Conservation (phyloP, 306 rosid species). For the Arachis hypogaea region DNA sequence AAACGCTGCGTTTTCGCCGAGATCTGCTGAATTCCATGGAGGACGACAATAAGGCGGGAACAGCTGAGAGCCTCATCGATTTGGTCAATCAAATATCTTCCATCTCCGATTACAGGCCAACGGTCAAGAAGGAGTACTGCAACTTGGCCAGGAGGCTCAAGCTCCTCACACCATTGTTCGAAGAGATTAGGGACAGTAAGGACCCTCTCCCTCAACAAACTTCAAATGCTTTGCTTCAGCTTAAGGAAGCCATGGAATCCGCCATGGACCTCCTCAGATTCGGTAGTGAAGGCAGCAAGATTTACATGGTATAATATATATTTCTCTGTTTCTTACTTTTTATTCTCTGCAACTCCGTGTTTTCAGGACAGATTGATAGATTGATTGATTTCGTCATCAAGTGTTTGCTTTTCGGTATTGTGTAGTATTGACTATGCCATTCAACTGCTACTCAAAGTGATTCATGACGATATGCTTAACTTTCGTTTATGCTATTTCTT, state of each 20-base stretch:
- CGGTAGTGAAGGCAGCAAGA: slow-evolving; percentile 87
- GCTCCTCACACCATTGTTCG: slow-evolving; percentile 88
- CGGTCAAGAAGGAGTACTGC: slow-evolving; percentile 90
- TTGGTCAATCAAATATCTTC: slow-evolving; percentile 66
- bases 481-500: not conserved
- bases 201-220: slow-evolving; percentile 52
- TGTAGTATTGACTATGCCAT: not conserved
- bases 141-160: slow-evolving; percentile 88
- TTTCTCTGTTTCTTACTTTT: too few relatives aligned
- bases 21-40: slow-evolving; percentile 54
- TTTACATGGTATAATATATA: slow-evolving; percentile 66
- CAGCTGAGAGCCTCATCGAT: slow-evolving; percentile 51
- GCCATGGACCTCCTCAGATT: slow-evolving; percentile 78
- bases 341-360: too few relatives aligned
- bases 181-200: slow-evolving; percentile 81
- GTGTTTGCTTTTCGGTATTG: not conserved
- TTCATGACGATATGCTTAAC: not conserved
- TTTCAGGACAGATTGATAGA: too few relatives aligned
- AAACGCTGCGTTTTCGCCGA: slow-evolving; percentile 32
- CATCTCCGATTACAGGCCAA: slow-evolving; percentile 79
- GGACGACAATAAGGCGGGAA: slow-evolving; percentile 49
- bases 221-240: slow-evolving; percentile 57
- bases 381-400: not conserved
- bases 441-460: not conserved
- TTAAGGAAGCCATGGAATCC: slow-evolving; percentile 67